phyloP scores from a whole-genome alignment of 2,329 filamentous ascomycete genomes.

The Trichoderma asperellum region DNA sequence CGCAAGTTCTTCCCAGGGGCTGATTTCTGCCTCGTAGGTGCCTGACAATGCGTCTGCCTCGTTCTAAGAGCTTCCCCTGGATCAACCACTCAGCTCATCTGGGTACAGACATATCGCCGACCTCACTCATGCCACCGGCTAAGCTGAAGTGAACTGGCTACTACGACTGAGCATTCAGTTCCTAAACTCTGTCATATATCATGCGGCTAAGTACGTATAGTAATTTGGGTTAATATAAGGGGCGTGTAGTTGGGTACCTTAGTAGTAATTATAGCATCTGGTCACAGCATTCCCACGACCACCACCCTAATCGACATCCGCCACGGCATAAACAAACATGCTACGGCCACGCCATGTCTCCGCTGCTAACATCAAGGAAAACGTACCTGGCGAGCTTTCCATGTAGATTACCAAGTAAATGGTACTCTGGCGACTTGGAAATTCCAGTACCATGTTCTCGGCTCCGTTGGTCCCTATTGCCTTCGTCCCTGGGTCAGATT shows the following conservation, averaged over 20 bases:
- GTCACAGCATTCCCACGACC: not conserved
- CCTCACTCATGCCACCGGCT: not conserved
- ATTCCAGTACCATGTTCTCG: slow-evolving; percentile 21
- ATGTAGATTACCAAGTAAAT: not conserved
- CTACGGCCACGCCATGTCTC: not conserved
- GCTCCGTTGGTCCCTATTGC: slow-evolving; percentile 9
- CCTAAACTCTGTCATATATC: slow-evolving; percentile 23
- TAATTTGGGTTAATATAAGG: not conserved
- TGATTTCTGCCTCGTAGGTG: not conserved
- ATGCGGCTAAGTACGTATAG: not conserved
- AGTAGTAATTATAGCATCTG: not conserved
- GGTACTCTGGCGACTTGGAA: not conserved
- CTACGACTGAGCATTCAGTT: not conserved
- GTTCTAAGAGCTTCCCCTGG: slow-evolving; percentile 10
- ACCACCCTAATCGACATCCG: not conserved
- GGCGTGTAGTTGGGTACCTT: not conserved
- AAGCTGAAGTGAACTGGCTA: slow-evolving; percentile 12
- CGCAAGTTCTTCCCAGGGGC: not conserved
- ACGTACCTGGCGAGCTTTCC: not conserved
- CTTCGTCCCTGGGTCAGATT: slow-evolving; percentile 8
- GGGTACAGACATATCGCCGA: not conserved
- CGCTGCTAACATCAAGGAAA: not conserved
- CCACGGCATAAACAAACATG: not conserved
- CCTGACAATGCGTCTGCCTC: slow-evolving; percentile 12
- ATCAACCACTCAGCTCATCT: not conserved